Percentiles rank a stretch among this genome's conserved stretches.
These are phyloP conservation scores for Lipomyces mesembrius DNA, from an alignment of 805 yeast species.

Conservation along the genomic window DNA sequence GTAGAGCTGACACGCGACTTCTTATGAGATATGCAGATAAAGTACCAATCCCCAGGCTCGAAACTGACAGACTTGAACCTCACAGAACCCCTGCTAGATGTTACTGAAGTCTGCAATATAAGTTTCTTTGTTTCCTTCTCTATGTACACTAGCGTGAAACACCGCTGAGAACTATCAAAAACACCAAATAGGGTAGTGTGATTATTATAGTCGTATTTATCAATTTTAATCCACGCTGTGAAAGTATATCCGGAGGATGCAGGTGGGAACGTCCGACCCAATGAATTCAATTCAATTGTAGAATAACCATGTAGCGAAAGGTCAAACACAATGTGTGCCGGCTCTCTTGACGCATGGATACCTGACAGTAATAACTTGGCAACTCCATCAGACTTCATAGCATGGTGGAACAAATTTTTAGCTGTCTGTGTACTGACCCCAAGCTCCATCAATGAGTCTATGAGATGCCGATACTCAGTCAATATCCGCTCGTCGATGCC, in stretches of 20 bases:
- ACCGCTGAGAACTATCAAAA: conserved; percentile 35
- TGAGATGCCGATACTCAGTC: conserved; percentile 8
- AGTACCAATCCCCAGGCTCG: conserved; percentile 38
- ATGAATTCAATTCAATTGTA: conserved; percentile 30
- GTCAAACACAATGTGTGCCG: conserved; percentile 34
- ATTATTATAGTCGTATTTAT: conserved; percentile 28
- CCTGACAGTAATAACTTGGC: conserved; percentile 23
- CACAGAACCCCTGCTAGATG: conserved; percentile 33
- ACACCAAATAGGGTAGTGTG: conserved; percentile 38
- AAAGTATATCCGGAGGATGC: conserved; percentile 35
- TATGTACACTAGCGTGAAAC: conserved; percentile 35
- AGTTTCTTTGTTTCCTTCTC: conserved; percentile 36
- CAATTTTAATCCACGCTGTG: conserved; percentile 37
- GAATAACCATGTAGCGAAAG: conserved; percentile 31
- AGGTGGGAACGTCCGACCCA: conserved; percentile 34
- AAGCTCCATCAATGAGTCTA: conserved; percentile 25
- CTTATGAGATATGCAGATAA: conserved; percentile 36
- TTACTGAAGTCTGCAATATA: conserved; percentile 34
- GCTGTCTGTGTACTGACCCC: conserved; percentile 32
- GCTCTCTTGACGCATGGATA: conserved; percentile 29
- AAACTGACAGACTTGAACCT: conserved; percentile 34
- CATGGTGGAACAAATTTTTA: conserved; percentile 24
- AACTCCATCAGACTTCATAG: conserved; percentile 21
- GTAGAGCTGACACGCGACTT: conserved; percentile 35
- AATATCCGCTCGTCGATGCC: conserved; percentile 9